A percentile compares a stretch with the other conserved stretches of the same genome.
Conservation (phyloP, 306 rosid genomes). For the Fragaria nilgerrensis region DNA sequence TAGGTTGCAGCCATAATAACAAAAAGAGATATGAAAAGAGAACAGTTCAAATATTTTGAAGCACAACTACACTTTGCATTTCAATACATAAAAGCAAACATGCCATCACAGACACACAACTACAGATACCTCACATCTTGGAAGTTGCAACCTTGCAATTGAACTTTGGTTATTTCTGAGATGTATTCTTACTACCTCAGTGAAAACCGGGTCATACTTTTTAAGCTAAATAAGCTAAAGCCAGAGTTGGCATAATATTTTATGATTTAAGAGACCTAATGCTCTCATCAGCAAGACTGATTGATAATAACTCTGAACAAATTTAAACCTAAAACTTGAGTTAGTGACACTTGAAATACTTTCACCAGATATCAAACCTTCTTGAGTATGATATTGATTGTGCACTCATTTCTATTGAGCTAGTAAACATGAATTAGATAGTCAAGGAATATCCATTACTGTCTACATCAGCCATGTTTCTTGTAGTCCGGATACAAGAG, state of each 20-base stretch:
- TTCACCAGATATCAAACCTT: not conserved
- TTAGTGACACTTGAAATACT: not conserved
- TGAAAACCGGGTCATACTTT: not conserved
- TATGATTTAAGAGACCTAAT: not conserved
- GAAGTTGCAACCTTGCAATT: not conserved
- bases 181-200: constrained; percentile 3
- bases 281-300: not conserved
- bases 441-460: not conserved
- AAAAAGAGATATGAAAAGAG: not conserved
- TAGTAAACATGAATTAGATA: not conserved
- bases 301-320: not conserved
- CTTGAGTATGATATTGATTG: not conserved
- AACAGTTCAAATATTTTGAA: not conserved
- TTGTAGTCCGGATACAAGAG: not conserved
- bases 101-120: not conserved
- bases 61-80: not conserved
- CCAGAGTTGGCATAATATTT: not conserved
- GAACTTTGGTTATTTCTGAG: not conserved
- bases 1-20: constrained; percentile 3
- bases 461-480: not conserved
- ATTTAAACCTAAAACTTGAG: not conserved
- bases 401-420: not conserved
- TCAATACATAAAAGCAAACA: not conserved
- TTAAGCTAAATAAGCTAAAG: not conserved
- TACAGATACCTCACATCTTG: not conserved